Evolutionary conservation across 192 early-diverging fungal genomes (phyloP), one percentile per base, ranked within the genome.

Genomic region (Paraglomus brasilianum): DNA sequence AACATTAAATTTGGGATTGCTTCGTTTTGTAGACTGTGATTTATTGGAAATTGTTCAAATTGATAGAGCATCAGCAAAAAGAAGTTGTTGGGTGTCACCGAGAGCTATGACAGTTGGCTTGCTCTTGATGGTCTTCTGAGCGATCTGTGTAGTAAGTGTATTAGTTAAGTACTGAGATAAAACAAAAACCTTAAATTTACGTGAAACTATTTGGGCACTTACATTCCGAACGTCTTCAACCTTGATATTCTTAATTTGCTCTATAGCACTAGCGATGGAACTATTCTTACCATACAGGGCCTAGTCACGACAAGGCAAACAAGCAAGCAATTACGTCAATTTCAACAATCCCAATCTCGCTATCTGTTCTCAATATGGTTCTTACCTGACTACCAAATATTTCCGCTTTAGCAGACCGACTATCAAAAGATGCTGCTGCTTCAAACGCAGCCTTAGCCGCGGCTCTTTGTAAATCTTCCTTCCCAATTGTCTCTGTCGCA

Each of bases 41-140:
- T 30, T 30, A 30, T 30, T 30, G 30, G 30, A 1, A 30, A 30
- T 24, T 21, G 11, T n/a, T 56, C 22, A 65, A 39, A 65, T 36
- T 43, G 45, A 83, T 63, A 94, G 79, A 61, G 91, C 83, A 73
- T 92, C 88, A 70, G 86, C 81, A 75, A 88, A 92, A 50, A 92
- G 93, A 49, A 95, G 85, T 73, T 80, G 79, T 58, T 73, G 66
- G 41, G 86, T 70, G 75, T 92, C 88, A 72, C 93, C 93, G 59
- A 86, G 76, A 53, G 90, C 88, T 51, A 95, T 91, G 61, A 88
- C 82, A 45, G 89, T 90, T 44, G 93, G 83, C 78, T 88, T 91
- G 75, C 86, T 80, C 46, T 84, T 74, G 69, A 91, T 74, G 41
- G 89, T 71, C 53, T 82, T 76, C 74, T 88, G 76, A 36, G 89